Evolutionary conservation across 2,329 filamentous ascomycete genomes (phyloP).

Genomic region (Blastomyces emzantsi): DNA sequence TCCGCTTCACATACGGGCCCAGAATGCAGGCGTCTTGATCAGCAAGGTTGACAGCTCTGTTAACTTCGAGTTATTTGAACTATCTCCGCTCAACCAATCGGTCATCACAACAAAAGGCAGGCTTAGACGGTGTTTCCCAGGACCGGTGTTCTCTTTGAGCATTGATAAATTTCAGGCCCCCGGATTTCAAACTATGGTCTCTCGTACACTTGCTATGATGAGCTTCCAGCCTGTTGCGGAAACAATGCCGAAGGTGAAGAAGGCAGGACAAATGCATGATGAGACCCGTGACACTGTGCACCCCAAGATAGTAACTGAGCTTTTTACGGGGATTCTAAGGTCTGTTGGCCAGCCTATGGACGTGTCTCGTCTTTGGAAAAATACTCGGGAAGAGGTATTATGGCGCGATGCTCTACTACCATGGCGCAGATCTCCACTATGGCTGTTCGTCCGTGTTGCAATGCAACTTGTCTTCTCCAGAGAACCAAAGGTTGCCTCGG

Average conservation of each 20-base stretch:
- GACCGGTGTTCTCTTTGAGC: conserved; percentile 28
- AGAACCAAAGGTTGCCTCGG: conserved; percentile 25
- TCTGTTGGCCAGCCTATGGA: conserved; percentile 28
- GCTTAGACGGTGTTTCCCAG: conserved; percentile 40
- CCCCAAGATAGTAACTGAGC: conserved; percentile 46
- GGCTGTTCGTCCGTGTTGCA: conserved; percentile 47
- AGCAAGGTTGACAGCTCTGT: conserved; percentile 17
- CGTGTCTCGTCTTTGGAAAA: conserved; percentile 16
- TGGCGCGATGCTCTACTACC: conserved; percentile 31
- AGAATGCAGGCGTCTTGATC: conserved; percentile 43
- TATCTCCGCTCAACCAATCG: conserved; percentile 33
- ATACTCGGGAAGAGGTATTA: conserved; percentile 44
- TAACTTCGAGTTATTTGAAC: conserved; percentile 40
- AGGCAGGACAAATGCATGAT: conserved; percentile 28
- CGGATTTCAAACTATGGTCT: conserved; percentile 23
- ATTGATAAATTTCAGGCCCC: conserved; percentile 18
- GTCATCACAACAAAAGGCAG: conserved; percentile 34
- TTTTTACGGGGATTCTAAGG: conserved; percentile 39
- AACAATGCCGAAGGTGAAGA: conserved; percentile 30
- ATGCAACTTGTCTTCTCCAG: conserved; percentile 41
- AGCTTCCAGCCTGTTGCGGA: conserved; percentile 27
- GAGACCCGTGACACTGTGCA: conserved; percentile 44
- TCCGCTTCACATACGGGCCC: conserved; percentile 35
- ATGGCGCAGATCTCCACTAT: conserved; percentile 47
- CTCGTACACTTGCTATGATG: conserved; percentile 29